Evolutionary conservation across 805 yeast species (phyloP).

Genomic region (Metschnikowia matae): DNA sequence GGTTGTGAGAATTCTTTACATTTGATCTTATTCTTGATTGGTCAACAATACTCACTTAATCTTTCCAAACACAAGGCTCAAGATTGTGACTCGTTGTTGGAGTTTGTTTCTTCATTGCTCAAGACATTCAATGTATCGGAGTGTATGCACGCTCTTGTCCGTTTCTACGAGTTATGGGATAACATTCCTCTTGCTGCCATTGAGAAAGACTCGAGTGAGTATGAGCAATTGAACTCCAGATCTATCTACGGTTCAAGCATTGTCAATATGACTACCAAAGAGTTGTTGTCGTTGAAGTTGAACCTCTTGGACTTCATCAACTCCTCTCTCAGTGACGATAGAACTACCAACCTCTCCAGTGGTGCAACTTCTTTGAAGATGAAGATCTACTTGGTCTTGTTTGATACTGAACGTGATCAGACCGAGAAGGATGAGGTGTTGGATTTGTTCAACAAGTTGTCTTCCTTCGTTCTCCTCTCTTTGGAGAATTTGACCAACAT

Average conservation of each 20-base stretch:
- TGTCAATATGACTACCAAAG: slow-evolving; percentile 46
- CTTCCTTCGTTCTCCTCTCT: slow-evolving; percentile 32
- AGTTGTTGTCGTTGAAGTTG: slow-evolving; percentile 45
- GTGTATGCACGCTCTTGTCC: slow-evolving; percentile 54
- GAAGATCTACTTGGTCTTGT: slow-evolving; percentile 48
- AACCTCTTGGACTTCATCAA: slow-evolving; percentile 56
- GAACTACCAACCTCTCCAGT: slow-evolving; percentile 17
- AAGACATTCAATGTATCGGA: slow-evolving; percentile 64
- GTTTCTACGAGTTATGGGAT: slow-evolving; percentile 51
- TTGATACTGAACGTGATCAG: slow-evolving; percentile 37
- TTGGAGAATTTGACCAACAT: slow-evolving; percentile 33
- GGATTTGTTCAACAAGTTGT: slow-evolving; percentile 28
- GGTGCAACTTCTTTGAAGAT: slow-evolving; percentile 38
- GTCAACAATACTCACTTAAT: slow-evolving; percentile 63
- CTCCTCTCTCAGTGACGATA: slow-evolving; percentile 37
- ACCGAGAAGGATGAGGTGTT: slow-evolving; percentile 29
- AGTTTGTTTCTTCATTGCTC: slow-evolving; percentile 68
- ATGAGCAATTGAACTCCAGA: slow-evolving; percentile 42
- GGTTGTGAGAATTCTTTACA: slow-evolving; percentile 66
- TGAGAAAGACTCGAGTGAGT: slow-evolving; percentile 36
- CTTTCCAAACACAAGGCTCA: slow-evolving; percentile 52
- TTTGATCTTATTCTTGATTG: slow-evolving; percentile 70
- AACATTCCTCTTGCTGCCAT: slow-evolving; percentile 40
- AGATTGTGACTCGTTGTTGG: slow-evolving; percentile 65
- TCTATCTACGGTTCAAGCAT: slow-evolving; percentile 63